Conservation (phyloP, 768 basidiomycete genomes). For the Leccinum disarticulatum region DNA sequence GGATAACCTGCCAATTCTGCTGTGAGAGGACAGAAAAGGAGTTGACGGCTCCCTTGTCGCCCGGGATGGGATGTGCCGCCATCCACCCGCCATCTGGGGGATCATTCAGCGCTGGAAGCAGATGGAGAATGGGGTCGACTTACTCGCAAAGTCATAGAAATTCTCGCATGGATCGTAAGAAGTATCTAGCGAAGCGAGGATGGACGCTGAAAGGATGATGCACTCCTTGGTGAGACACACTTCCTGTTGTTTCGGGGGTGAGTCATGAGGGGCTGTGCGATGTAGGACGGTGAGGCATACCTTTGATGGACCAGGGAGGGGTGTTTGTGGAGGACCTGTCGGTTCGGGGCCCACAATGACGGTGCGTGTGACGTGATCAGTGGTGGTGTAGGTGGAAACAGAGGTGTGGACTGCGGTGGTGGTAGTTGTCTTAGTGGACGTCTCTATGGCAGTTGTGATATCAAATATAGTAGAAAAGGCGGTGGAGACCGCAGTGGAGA, state of each 20-base stretch:
- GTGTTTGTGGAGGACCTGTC: slow-evolving; percentile 44
- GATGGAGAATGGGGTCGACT: slow-evolving; percentile 33
- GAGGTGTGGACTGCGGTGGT: slow-evolving; percentile 38
- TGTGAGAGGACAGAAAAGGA: slow-evolving; percentile 71
- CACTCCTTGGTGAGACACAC: slow-evolving; percentile 78
- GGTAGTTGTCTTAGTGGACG: slow-evolving; percentile 41
- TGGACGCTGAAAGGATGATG: slow-evolving; percentile 77
- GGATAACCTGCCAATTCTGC: slow-evolving; percentile 77
- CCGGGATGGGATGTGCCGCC: slow-evolving; percentile 77
- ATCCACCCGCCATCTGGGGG: slow-evolving; percentile 85
- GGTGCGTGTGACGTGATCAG: slow-evolving; percentile 39
- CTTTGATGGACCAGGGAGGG: slow-evolving; percentile 60
- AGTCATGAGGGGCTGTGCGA: slow-evolving; percentile 2
- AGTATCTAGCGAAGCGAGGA: slow-evolving; percentile 78
- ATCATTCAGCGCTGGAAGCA: slow-evolving; percentile 6
- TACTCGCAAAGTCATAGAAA: slow-evolving; percentile 92
- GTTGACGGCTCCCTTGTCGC: slow-evolving; percentile 74
- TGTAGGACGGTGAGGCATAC: slow-evolving; percentile 28
- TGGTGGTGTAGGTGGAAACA: slow-evolving; percentile 39
- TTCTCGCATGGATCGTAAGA: slow-evolving; percentile 91
- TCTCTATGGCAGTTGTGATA: slow-evolving; percentile 39
- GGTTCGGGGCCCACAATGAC: slow-evolving; percentile 42
- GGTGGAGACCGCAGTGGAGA: slow-evolving; percentile 33
- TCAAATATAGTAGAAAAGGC: slow-evolving; percentile 33
- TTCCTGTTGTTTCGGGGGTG: slow-evolving; percentile 39